Evolutionary conservation across 2,329 filamentous ascomycete genomes (phyloP).

Genomic region (Neofusicoccum parvum): DNA sequence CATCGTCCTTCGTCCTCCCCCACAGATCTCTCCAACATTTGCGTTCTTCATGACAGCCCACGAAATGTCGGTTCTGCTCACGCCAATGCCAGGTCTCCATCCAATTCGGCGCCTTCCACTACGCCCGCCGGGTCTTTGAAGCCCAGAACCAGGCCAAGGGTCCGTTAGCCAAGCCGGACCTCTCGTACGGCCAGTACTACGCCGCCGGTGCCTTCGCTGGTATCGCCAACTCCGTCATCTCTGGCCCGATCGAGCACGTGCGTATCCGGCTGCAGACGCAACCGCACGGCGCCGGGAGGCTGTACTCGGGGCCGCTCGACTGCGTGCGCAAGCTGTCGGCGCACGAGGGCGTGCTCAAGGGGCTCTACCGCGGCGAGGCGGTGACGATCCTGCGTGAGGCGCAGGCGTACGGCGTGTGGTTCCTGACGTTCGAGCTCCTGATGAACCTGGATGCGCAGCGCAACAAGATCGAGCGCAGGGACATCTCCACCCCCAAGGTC

Average conservation of each 20-base stretch:
- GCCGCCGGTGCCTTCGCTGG: constrained; percentile 89
- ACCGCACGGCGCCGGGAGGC: constrained; percentile 75
- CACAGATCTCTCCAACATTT: not conserved
- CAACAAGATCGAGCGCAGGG: constrained; percentile 72
- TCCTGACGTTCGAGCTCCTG: constrained; percentile 90
- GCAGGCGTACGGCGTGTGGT: constrained; percentile 95
- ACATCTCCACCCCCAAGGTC: constrained; percentile 82
- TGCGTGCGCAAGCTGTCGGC: constrained; percentile 82
- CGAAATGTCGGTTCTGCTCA: not conserved
- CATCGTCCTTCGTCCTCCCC: not conserved
- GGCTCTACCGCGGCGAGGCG: constrained; percentile 82
- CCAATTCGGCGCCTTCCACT: constrained; percentile 97
- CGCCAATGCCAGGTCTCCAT: constrained; percentile 64
- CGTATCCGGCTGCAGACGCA: constrained; percentile 95
- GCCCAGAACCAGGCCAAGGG: constrained; percentile 61
- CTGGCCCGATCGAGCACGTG: constrained; percentile 93
- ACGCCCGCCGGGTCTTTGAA: constrained; percentile 84
- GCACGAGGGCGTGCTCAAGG: constrained; percentile 67
- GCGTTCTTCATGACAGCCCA: not conserved
- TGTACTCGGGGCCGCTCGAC: constrained; percentile 85
- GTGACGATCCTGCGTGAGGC: constrained; percentile 89
- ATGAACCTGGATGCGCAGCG: constrained; percentile 87
- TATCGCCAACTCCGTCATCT: constrained; percentile 84
- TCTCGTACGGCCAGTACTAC: constrained; percentile 87
- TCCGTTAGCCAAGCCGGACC: constrained; percentile 39